These are phyloP conservation scores for Hemisphaericaspora xylofermentans DNA, from an alignment of 1,139 yeast species.

Conservation along the genomic window DNA sequence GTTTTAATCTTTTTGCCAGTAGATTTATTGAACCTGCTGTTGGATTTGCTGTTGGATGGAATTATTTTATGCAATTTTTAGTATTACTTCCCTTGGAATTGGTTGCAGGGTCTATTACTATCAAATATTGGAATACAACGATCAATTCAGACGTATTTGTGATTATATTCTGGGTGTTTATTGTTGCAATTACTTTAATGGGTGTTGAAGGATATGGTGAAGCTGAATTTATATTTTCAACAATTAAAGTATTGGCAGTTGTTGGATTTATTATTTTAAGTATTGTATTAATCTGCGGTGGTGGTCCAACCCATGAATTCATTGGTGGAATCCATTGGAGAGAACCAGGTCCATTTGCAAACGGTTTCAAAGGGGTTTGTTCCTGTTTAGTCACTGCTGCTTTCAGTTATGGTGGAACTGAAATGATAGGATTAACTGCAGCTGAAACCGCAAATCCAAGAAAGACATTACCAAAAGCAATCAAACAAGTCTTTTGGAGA, in stretches of 20 bases:
- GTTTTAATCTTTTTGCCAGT: slow-evolving; percentile 39
- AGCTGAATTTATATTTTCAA: slow-evolving; percentile 40
- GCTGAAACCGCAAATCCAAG: slow-evolving; percentile 44
- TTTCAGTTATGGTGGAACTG: slow-evolving; percentile 44
- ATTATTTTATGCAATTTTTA: slow-evolving; percentile 41
- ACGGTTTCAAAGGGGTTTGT: slow-evolving; percentile 45
- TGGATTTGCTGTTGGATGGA: slow-evolving; percentile 48
- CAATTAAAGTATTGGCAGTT: slow-evolving; percentile 39
- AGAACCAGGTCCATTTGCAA: slow-evolving; percentile 41
- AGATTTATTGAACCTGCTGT: slow-evolving; percentile 41
- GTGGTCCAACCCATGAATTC: slow-evolving; percentile 36
- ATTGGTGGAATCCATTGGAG: slow-evolving; percentile 43
- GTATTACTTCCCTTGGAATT: slow-evolving; percentile 35
- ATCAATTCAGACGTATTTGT: slow-evolving; percentile 43
- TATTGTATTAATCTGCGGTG: slow-evolving; percentile 43
- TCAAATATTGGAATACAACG: slow-evolving; percentile 38
- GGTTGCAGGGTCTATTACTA: slow-evolving; percentile 41
- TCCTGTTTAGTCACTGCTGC: slow-evolving; percentile 45
- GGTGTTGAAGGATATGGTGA: slow-evolving; percentile 48
- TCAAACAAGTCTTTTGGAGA: slow-evolving; percentile 48
- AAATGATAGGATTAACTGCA: slow-evolving; percentile 42
- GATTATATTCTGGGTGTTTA: slow-evolving; percentile 35
- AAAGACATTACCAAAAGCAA: slow-evolving; percentile 39
- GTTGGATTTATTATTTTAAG: slow-evolving; percentile 42
- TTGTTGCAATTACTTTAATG: slow-evolving; percentile 36